Evolutionary conservation across 208 protist species (phyloP).

Genomic region (Dictyostelium gargantuum): DNA sequence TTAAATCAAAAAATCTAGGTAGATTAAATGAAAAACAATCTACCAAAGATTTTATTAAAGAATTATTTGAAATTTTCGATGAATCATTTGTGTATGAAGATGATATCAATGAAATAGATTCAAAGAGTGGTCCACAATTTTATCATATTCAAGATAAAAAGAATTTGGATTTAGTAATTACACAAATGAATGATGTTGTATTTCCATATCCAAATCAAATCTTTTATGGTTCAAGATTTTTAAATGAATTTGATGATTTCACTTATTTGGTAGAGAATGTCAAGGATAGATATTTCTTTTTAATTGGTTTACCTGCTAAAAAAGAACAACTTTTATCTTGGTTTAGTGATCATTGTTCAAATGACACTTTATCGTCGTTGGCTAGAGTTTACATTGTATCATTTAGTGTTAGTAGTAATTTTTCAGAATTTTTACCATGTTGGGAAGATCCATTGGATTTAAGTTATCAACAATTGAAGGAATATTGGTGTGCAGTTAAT

Average conservation of each 20-base stretch:
- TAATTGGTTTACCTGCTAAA: not conserved
- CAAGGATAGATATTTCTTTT: not conserved
- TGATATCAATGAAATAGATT: not conserved
- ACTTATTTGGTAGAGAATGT: not conserved
- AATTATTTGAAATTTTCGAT: not conserved
- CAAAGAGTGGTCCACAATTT: not conserved
- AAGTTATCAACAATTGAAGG: not conserved
- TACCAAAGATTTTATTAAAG: not conserved
- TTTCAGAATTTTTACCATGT: not conserved
- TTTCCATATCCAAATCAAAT: conserved; percentile 29
- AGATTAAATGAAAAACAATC: not conserved
- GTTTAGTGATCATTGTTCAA: not conserved
- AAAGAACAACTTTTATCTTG: not conserved
- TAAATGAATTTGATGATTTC: not conserved
- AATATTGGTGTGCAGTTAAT: not conserved
- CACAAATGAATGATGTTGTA: not conserved
- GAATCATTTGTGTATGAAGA: not conserved
- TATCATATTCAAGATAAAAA: not conserved
- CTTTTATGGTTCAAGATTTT: not conserved
- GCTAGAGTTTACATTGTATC: not conserved
- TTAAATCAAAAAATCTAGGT: not conserved
- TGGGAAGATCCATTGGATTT: not conserved
- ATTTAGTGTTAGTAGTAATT: not conserved
- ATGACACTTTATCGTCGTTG: not conserved
- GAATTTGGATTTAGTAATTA: not conserved